These are phyloP conservation scores for Peziza echinospora DNA, from an alignment of 495 filamentous ascomycete species.

Conservation along the genomic window DNA sequence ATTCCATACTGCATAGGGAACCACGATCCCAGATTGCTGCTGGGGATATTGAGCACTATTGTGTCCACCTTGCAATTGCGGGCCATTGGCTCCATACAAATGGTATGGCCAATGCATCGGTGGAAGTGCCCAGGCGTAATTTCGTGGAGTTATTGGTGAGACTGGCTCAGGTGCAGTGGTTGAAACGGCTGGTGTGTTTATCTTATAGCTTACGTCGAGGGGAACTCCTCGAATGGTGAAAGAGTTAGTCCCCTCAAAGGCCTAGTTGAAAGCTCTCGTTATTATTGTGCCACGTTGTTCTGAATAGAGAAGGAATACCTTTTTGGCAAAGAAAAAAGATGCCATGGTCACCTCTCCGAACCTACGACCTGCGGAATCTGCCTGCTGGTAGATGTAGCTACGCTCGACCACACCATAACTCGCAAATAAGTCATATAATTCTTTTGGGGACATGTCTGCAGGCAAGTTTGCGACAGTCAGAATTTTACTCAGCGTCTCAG, in stretches of 20 bases:
- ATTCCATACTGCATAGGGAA: not conserved
- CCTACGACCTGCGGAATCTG: constrained; percentile 13
- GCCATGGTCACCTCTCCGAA: constrained; percentile 18
- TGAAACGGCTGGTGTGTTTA: constrained; percentile 3
- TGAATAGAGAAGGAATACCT: constrained; percentile 9
- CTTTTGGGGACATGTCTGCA: constrained; percentile 17
- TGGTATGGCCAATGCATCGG: not conserved
- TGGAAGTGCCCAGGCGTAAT: not conserved
- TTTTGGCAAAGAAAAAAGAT: constrained; percentile 15
- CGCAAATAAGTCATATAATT: constrained; percentile 14
- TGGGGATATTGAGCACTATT: not conserved
- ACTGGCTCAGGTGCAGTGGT: constrained; percentile 3
- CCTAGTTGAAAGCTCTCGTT: too few species aligned
- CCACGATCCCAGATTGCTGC: not conserved
- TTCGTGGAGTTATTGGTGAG: constrained; percentile 5
- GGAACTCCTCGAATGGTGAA: constrained; percentile 8
- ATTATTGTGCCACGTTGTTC: too few species aligned
- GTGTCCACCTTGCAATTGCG: not conserved
- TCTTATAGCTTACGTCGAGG: constrained; percentile 14
- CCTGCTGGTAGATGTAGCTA: constrained; percentile 14
- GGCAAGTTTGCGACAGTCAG: constrained; percentile 17
- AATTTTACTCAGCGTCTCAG: not conserved
- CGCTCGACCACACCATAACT: constrained; percentile 13
- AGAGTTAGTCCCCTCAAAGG: constrained; percentile 13
- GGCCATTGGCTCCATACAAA: not conserved